Evolutionary conservation across 768 basidiomycete genomes (phyloP).

Genomic region (Leucogyrophana mollusca): DNA sequence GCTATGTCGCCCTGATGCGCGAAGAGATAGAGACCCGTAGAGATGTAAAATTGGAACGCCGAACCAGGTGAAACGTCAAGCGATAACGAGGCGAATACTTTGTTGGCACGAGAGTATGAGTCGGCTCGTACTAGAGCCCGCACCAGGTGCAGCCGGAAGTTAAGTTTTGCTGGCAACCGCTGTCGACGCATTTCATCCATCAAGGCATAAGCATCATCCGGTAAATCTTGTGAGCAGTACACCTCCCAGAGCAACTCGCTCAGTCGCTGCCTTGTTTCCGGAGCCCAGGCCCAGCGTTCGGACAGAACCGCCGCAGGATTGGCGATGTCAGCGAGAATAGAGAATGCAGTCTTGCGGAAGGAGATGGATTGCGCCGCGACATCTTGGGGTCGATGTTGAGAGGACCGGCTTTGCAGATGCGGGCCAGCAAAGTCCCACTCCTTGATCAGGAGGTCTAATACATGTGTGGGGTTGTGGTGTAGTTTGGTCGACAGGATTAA

Average conservation of each 20-base stretch:
- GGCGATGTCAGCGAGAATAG: slow-evolving; percentile 28
- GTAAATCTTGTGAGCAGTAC: slow-evolving; percentile 29
- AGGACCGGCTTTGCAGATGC: slow-evolving; percentile 13
- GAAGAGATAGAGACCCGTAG: slow-evolving; percentile 51
- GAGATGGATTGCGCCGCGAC: slow-evolving; percentile 10
- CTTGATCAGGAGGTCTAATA: slow-evolving; percentile 38
- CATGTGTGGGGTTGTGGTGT: slow-evolving; percentile 28
- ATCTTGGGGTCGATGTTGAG: not conserved
- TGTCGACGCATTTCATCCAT: slow-evolving; percentile 39
- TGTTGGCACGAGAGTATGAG: slow-evolving; percentile 41
- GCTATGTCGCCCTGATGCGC: slow-evolving; percentile 50
- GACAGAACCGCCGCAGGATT: slow-evolving; percentile 28
- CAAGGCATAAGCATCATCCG: slow-evolving; percentile 40
- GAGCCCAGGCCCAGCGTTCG: slow-evolving; percentile 21
- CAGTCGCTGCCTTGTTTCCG: slow-evolving; percentile 25
- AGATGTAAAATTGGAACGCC: slow-evolving; percentile 25
- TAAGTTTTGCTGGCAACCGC: slow-evolving; percentile 24
- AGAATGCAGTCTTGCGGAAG: slow-evolving; percentile 27
- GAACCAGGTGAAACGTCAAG: slow-evolving; percentile 12
- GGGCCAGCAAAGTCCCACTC: slow-evolving; percentile 35
- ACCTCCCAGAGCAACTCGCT: slow-evolving; percentile 43
- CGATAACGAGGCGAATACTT: slow-evolving; percentile 36
- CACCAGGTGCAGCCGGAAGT: slow-evolving; percentile 35
- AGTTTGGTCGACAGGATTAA: slow-evolving; percentile 36
- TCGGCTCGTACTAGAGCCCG: slow-evolving; percentile 41